Base-by-base conservation (phyloP, 1,284 basidiomycete species). In the Testicularia cyperi region DNA sequence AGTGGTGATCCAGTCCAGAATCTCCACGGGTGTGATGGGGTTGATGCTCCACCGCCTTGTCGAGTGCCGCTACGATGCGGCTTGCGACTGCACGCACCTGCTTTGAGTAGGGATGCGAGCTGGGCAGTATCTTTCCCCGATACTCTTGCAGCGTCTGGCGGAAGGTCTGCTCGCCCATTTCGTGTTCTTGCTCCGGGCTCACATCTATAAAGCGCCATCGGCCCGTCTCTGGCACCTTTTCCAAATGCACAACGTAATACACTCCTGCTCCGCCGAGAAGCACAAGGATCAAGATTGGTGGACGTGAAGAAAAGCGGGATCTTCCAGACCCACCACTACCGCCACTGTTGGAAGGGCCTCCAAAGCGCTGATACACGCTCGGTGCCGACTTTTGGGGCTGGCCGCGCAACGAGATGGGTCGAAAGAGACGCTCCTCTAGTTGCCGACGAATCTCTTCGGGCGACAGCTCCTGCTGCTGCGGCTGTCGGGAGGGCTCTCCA, bases 41-140 rank as follows among this genome's bases (percentile, higher is more conserved):
- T 66, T 62, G 15, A 45, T 34, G 8, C 22, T 54, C 57, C 2
- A 61, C 46, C 3, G 51, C 51, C 21, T 52, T 54, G 49, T 85
- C 82, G 34, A 85, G 86, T 1, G 85, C 83, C 26, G 83, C 80
- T 4, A 95, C 81, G 38, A 95, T 85, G n/a, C 84, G 81, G 2
- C 80, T 78, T 1, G 86, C 87, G 21, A 96, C 83, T 5, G 81
- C 35, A 6, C 58, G 53, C 9, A 71, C 81, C 15, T 83, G 83
- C 5, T 78, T 78, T 0, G 85, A 83, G 6, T 86, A 58, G 0
- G 85, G 84, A 58, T 94, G 87, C 32, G 83, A 79, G 0, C 82
- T 77, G 0, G 90, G 86, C 0, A 96, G 81, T 13, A 88, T 82
- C 27, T 79, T 78, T 19, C 80, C 78, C 16, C 78, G 73, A 58